These are phyloP conservation scores for Candida michaelii DNA, from an alignment of 805 yeast species.

Conservation along the genomic window DNA sequence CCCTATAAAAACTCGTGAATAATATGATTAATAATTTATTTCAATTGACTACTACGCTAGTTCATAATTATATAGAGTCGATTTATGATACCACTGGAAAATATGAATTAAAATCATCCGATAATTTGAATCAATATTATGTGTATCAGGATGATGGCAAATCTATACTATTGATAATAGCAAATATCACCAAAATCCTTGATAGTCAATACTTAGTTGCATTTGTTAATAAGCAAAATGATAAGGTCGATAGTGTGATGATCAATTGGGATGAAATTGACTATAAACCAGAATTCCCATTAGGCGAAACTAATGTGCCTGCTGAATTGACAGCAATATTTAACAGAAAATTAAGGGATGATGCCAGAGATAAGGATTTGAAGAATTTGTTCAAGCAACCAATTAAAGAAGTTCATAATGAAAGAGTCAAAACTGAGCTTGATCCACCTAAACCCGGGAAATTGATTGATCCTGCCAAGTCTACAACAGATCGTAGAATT, in stretches of 20 bases:
- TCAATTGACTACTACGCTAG: conserved; percentile 22
- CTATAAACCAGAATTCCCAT: conserved; percentile 21
- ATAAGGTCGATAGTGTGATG: conserved; percentile 20
- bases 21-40: conserved; percentile 20
- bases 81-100: conserved; percentile 7
- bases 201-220: conserved; percentile 7
- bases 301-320: conserved; percentile 21
- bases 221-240: conserved; percentile 12
- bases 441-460: background rate
- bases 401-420: conserved; percentile 4
- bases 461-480: conserved; percentile 10
- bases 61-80: conserved; percentile 20
- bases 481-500: conserved; percentile 18
- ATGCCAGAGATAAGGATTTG: conserved; percentile 8
- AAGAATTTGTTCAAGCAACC: conserved; percentile 9
- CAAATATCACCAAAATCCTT: conserved; percentile 11
- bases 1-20: background rate
- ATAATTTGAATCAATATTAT: conserved; percentile 10
- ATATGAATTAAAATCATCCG: conserved; percentile 4
- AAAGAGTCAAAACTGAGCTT: background rate
- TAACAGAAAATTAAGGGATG: conserved; percentile 13
- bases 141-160: conserved; percentile 10
- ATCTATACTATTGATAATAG: conserved; percentile 7
- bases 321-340: conserved; percentile 21
- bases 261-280: conserved; percentile 24